Conservation (phyloP, 2,329 filamentous ascomycete species). For the Trichoderma cornu-damae region DNA sequence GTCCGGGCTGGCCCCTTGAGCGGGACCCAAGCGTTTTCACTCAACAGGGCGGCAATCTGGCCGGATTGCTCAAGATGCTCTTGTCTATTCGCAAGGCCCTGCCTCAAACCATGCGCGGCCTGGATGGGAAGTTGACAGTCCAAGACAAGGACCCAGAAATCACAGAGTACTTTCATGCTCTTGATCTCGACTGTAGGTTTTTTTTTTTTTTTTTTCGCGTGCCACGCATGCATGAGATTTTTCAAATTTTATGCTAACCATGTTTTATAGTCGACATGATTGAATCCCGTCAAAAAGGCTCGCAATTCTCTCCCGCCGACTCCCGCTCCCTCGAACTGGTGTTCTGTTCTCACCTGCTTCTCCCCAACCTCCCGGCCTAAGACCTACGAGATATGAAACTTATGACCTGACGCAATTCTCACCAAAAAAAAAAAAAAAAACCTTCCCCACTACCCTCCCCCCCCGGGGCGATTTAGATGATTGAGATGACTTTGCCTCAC, state of each 20-base stretch:
- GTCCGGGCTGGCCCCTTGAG: constrained; percentile 57
- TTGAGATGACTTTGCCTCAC: constrained; percentile 8
- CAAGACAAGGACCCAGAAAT: constrained; percentile 44
- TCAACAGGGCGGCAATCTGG: constrained; percentile 54
- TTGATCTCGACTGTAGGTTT: constrained; percentile 54
- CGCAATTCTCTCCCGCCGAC: constrained; percentile 46
- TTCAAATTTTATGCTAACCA: not conserved
- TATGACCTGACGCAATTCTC: constrained; percentile 6
- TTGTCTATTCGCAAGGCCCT: constrained; percentile 55
- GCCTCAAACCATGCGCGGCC: constrained; percentile 46
- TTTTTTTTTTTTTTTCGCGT: too few species aligned
- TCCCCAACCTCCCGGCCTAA: constrained; percentile 31
- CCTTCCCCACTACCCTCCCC: too few species aligned
- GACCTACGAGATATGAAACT: constrained; percentile 13
- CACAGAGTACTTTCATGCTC: constrained; percentile 48
- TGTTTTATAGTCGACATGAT: constrained; percentile 32
- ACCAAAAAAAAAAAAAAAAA: too few species aligned
- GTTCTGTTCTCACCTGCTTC: constrained; percentile 45
- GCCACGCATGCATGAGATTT: not conserved
- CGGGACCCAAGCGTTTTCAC: constrained; percentile 52
- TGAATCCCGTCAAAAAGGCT: constrained; percentile 44
- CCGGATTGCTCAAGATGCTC: constrained; percentile 56
- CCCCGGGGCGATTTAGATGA: constrained; percentile 14
- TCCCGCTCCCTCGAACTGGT: constrained; percentile 48
- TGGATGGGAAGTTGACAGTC: constrained; percentile 45